A percentile compares a stretch with the other conserved stretches of the same genome.
Evolutionary conservation across 306 rosid species (phyloP).

Genomic region (Elaeagnus macrophylla): DNA sequence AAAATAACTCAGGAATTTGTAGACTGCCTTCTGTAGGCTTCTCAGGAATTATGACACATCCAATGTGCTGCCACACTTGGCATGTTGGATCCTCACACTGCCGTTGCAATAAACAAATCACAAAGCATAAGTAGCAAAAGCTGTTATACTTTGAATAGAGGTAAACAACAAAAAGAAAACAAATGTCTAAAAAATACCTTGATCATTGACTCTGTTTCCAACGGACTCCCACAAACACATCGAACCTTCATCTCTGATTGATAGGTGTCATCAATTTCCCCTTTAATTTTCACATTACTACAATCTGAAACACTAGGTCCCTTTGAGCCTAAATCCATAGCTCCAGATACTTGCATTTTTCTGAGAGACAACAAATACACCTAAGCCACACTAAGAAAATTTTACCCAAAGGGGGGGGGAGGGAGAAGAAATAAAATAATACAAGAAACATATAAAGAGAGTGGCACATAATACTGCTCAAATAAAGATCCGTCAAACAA

Average conservation of each 20-base stretch:
- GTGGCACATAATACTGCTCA: too few relatives aligned
- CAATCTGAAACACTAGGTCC: conserved; percentile 74
- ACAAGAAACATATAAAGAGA: too few relatives aligned
- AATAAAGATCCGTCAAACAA: too few relatives aligned
- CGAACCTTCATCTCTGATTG: conserved; percentile 64
- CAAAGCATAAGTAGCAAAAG: too few relatives aligned
- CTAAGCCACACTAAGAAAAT: neutral
- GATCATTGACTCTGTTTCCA: conserved; percentile 79
- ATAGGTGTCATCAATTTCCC: conserved; percentile 67
- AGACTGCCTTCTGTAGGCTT: conserved; percentile 69
- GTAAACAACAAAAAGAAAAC: neutral
- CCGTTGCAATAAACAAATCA: conserved; percentile 13
- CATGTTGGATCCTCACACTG: conserved; percentile 91
- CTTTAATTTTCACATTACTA: conserved; percentile 71
- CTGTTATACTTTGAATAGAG: too few relatives aligned
- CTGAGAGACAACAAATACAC: conserved; percentile 28
- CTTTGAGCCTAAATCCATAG: conserved; percentile 83
- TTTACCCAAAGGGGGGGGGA: neutral
- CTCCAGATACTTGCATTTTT: conserved; percentile 95
- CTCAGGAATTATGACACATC: conserved; percentile 84
- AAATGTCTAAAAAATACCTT: conserved; percentile 36
- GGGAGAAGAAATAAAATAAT: too few relatives aligned
- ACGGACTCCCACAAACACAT: conserved; percentile 74
- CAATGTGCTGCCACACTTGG: conserved; percentile 87
- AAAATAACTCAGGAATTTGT: conserved; percentile 63